A percentile compares a stretch with the other conserved stretches of the same genome.
Conservation (phyloP, 2,329 filamentous ascomycete species). For the Phialophora expanda region DNA sequence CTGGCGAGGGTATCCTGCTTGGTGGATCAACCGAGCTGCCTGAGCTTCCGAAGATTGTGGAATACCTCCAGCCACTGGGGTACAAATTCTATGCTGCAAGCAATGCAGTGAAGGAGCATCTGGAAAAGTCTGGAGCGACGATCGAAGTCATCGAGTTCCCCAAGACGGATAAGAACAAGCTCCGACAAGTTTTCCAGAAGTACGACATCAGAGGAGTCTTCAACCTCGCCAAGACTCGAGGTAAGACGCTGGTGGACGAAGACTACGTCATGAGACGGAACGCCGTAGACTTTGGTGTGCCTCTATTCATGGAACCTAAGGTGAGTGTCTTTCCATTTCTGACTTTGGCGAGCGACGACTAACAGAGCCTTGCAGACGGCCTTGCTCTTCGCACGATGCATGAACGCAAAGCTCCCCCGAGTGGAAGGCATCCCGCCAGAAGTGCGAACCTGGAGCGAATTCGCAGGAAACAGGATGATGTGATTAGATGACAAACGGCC, state of each 20-base stretch:
- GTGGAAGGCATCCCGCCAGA: slow-evolving; percentile 86
- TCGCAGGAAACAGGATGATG: slow-evolving; percentile 72
- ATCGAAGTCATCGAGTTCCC: slow-evolving; percentile 97
- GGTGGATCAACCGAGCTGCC: slow-evolving; percentile 79
- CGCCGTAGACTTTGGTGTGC: slow-evolving; percentile 96
- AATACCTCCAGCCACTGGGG: slow-evolving; percentile 84
- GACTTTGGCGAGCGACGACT: slow-evolving; percentile 38
- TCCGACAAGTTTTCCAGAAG: slow-evolving; percentile 94
- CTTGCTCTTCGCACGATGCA: slow-evolving; percentile 92
- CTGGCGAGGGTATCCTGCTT: slow-evolving; percentile 92
- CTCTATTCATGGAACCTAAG: slow-evolving; percentile 66
- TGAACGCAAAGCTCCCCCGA: slow-evolving; percentile 93
- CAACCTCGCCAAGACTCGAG: slow-evolving; percentile 85
- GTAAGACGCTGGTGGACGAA: slow-evolving; percentile 82
- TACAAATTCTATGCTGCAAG: slow-evolving; percentile 94
- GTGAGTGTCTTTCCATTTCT: slow-evolving; percentile 22
- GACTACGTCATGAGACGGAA: slow-evolving; percentile 99
- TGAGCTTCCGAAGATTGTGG: slow-evolving; percentile 76
- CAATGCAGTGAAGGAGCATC: slow-evolving; percentile 77
- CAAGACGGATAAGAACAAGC: slow-evolving; percentile 90
- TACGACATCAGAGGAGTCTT: slow-evolving; percentile 96
- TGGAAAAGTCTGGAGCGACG: slow-evolving; percentile 62
- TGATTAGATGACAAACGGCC: slow-evolving; percentile 32
- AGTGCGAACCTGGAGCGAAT: slow-evolving; percentile 93
- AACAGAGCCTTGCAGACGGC: slow-evolving; percentile 70